Conservation (phyloP, 331 rosid genomes). For the Spiraea crenata region DNA sequence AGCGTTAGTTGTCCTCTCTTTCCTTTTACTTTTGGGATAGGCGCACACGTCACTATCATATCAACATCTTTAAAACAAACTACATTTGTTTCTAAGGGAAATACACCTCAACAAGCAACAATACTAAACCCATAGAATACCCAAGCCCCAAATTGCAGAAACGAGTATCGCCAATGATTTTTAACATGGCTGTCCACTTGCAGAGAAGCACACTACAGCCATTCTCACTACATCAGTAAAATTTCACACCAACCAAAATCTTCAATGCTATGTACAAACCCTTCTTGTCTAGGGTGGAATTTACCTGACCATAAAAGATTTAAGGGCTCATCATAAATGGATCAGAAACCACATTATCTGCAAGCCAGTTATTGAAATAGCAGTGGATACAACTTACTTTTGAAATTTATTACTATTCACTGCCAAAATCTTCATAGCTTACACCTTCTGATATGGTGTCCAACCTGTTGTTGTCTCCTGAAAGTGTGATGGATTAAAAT, state of each 20-base stretch:
- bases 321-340: background rate
- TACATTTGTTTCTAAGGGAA: background rate
- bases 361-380: background rate
- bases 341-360: background rate
- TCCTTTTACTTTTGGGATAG: background rate
- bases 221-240: slow-evolving; percentile 35
- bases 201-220: slow-evolving; percentile 32
- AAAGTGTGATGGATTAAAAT: slow-evolving; percentile 4
- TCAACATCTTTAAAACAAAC: background rate
- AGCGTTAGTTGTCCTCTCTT: background rate
- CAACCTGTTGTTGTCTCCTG: slow-evolving; percentile 40
- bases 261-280: slow-evolving; percentile 51
- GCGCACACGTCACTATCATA: background rate
- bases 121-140: background rate
- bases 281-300: slow-evolving; percentile 30
- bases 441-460: slow-evolving; percentile 52
- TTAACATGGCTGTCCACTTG: slow-evolving; percentile 15
- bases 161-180: background rate
- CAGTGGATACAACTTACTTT: slow-evolving; percentile 1
- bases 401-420: slow-evolving; percentile 33
- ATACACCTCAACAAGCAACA: slow-evolving; percentile 3
- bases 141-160: slow-evolving; percentile 9
- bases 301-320: slow-evolving; percentile 39
- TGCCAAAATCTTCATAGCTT: slow-evolving; percentile 54
- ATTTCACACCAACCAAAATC: slow-evolving; percentile 37